phyloP scores from a whole-genome alignment of 345 rosid genomes.

The Psidium guajava region DNA sequence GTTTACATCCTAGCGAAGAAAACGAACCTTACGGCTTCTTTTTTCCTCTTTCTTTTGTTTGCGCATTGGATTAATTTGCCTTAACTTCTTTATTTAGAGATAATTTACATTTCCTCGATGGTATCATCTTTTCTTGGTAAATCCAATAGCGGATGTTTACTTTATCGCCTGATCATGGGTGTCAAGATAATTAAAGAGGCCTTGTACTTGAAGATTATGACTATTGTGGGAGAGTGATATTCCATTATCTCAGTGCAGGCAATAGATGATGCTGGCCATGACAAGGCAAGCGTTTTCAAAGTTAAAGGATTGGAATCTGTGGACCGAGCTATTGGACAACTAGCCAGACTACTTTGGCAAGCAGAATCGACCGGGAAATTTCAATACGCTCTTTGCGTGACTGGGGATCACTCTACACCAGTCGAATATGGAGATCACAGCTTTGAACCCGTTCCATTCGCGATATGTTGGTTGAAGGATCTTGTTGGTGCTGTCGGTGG shows the following conservation, averaged over 20 bases:
- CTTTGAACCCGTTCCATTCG: slow-evolving; percentile 85
- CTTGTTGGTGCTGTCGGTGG: slow-evolving; percentile 70
- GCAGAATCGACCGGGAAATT: slow-evolving; percentile 52
- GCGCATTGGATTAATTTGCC: background rate
- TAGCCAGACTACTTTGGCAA: slow-evolving; percentile 80
- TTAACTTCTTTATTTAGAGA: background rate
- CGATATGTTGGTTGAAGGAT: slow-evolving; percentile 61
- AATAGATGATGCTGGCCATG: slow-evolving; percentile 97
- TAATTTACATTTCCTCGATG: no score
- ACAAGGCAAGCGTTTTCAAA: slow-evolving; percentile 79
- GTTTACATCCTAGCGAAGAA: background rate
- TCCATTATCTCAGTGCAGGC: slow-evolving; percentile 36
- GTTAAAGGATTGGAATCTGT: slow-evolving; percentile 77
- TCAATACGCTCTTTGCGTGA: slow-evolving; percentile 63
- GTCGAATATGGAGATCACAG: slow-evolving; percentile 98
- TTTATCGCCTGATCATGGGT: background rate
- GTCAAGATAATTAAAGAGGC: background rate
- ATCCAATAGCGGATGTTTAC: background rate
- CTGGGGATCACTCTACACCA: slow-evolving; percentile 94
- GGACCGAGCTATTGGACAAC: slow-evolving; percentile 68
- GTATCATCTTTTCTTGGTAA: background rate
- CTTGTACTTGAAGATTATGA: background rate
- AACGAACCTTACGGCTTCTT: background rate
- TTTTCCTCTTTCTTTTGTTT: background rate
- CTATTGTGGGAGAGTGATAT: background rate